Percentiles rank a stretch among this genome's conserved stretches.
phyloP scores from a whole-genome alignment of 2,329 filamentous ascomycete species.

The Berkeleyomyces rouxiae region DNA sequence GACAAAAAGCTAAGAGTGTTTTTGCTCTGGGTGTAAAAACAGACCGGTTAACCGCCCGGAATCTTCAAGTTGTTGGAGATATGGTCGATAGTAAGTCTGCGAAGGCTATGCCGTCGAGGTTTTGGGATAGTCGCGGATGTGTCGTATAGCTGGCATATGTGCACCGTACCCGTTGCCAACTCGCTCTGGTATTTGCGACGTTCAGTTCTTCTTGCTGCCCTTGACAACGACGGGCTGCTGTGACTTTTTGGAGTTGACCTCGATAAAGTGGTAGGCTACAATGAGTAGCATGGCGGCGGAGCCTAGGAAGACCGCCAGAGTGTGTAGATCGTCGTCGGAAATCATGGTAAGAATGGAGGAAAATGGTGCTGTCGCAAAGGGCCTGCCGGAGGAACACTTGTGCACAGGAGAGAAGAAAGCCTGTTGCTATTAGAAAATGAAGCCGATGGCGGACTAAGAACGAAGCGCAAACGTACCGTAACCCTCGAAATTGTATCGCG shows the following conservation, averaged over 20 bases:
- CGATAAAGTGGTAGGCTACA: conserved; percentile 88
- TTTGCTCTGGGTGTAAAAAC: not conserved
- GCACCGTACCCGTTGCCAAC: not conserved
- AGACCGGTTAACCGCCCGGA: not conserved
- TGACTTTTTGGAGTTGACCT: conserved; percentile 53
- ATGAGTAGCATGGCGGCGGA: conserved; percentile 81
- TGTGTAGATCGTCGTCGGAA: conserved; percentile 80
- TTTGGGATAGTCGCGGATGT: not conserved
- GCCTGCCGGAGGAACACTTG: not conserved
- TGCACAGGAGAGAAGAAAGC: not conserved
- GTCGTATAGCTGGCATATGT: not conserved
- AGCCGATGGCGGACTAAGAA: not conserved
- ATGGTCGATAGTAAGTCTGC: not conserved
- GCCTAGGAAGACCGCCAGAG: conserved; percentile 83
- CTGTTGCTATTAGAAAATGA: not conserved
- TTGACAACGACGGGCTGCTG: conserved; percentile 7
- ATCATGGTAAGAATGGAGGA: conserved; percentile 52
- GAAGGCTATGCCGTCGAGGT: not conserved
- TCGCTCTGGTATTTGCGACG: not conserved
- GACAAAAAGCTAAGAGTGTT: not conserved
- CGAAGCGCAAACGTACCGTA: not conserved
- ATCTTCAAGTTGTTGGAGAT: not conserved
- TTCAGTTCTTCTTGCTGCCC: conserved; percentile 9
- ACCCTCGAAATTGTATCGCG: not conserved
- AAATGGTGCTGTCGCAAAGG: not conserved